Evolutionary conservation across 441 rosid genomes (phyloP).

Genomic region (Bruguiera hainesii): DNA sequence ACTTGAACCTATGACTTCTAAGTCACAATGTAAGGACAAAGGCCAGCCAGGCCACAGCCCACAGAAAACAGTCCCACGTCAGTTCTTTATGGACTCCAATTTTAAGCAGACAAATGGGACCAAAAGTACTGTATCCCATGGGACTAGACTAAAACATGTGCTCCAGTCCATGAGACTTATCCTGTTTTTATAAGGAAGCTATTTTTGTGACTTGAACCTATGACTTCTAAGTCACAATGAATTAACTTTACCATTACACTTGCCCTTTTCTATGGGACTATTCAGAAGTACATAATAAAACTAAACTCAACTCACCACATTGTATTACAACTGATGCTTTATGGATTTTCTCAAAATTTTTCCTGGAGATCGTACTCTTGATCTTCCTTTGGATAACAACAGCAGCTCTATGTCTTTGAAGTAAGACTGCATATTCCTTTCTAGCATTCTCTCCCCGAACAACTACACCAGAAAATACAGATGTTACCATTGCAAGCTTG

Average conservation of each 20-base stretch:
- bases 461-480: slow-evolving; percentile 43
- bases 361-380: slow-evolving; percentile 48
- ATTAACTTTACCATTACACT: no score
- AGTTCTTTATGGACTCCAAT: slow-evolving; percentile 7
- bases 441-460: slow-evolving; percentile 71
- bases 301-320: slow-evolving; percentile 46
- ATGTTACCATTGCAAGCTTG: neutral
- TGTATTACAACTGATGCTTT: slow-evolving; percentile 68
- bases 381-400: slow-evolving; percentile 64
- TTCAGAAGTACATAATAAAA: slow-evolving; percentile 12
- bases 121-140: neutral
- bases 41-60: neutral
- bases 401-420: slow-evolving; percentile 81
- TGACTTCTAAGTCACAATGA: no score
- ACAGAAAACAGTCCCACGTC: neutral
- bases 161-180: no score
- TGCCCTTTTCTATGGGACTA: neutral
- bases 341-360: slow-evolving; percentile 41
- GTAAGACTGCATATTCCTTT: slow-evolving; percentile 57
- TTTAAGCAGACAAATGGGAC: slow-evolving; percentile 17
- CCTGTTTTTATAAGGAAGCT: no score
- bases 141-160: neutral
- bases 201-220: no score
- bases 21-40: neutral
- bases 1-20: no score